Base-by-base conservation (phyloP, 2,329 filamentous ascomycete species). In the Ophiocordyceps camponoti-leonardi region DNA sequence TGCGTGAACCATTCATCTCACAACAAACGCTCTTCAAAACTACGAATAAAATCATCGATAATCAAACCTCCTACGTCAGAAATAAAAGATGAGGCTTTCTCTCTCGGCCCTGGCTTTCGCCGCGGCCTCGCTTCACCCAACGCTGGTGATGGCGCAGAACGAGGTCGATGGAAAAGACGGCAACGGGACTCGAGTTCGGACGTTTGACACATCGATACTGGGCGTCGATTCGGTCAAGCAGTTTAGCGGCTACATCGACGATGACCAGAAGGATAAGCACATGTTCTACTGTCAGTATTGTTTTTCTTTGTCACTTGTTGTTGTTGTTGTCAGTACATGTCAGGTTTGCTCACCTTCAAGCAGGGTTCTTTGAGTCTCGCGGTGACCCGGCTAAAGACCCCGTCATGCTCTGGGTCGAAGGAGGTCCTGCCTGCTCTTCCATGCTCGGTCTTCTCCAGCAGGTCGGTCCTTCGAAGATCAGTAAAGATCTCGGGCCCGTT, bases 341-440 rank as follows among this genome's bases (percentile, higher is more conserved):
- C 14, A 28, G 14, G 11, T 12, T 26, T 18, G 16, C 39, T 41
- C 5, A 42, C 26, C n/a, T 11, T 8, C 16, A 19, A 13, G 6
- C 26, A 93, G 86, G 86, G 90, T 96, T 96, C 79, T 96, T 98
- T 56, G 90, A 98, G 67, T 96, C 90, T 46, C 83, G 90, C 58
- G 94, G 94, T 58, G 87, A 96, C 64, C 90, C 90, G 52, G 77
- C 87, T 75, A 95, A 90, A 59, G 90, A 96, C 63, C 90, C 90
- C 41, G 86, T 96, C 41, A 79, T 96, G 45, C 75, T 94, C 52
- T 93, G 90, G 76, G 73, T 96, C 59, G 96, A 95, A 58, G 90
- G 90, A 54, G 90, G 90, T 53, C 90, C 90, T 42, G 90, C 90
- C 57, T 96, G 90, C 73, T 95, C 88, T 19, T 95, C 90, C 46